Conservation (phyloP, 257 asterid genomes). For the Penstemon barbatus region DNA sequence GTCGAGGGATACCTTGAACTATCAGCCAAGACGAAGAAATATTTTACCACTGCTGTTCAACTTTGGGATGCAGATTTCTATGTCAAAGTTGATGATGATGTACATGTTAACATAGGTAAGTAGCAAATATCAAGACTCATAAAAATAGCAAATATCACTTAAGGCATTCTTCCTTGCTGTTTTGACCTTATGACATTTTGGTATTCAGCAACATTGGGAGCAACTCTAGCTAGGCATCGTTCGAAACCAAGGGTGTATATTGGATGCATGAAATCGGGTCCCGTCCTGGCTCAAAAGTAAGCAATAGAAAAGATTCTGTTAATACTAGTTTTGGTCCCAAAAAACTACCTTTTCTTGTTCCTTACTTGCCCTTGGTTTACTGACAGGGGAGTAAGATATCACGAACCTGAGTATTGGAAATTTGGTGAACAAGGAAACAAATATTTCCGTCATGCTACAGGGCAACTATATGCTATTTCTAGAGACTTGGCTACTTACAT, state of each 20-base stretch:
- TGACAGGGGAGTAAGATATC: conserved; percentile 86
- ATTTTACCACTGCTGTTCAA: conserved; percentile 75
- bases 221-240: conserved; percentile 77
- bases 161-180: neutral
- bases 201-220: conserved; percentile 68
- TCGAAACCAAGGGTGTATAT: conserved; percentile 77
- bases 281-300: conserved; percentile 85
- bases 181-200: neutral
- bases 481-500: conserved; percentile 84
- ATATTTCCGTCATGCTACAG: conserved; percentile 94
- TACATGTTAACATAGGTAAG: conserved; percentile 85
- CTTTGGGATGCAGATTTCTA: conserved; percentile 92
- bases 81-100: conserved; percentile 91
- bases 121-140: neutral
- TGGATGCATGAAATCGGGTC: conserved; percentile 98
- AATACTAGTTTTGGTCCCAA: no score
- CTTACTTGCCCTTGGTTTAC: conserved; percentile 9
- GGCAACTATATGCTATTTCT: conserved; percentile 88
- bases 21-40: conserved; percentile 82
- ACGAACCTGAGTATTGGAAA: conserved; percentile 95
- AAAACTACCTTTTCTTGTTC: neutral
- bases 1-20: conserved; percentile 93
- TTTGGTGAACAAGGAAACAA: conserved; percentile 91
- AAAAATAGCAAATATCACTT: neutral
- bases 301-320: no score